phyloP scores from a whole-genome alignment of 163 green algal genomes.

The Volvox carteri region DNA sequence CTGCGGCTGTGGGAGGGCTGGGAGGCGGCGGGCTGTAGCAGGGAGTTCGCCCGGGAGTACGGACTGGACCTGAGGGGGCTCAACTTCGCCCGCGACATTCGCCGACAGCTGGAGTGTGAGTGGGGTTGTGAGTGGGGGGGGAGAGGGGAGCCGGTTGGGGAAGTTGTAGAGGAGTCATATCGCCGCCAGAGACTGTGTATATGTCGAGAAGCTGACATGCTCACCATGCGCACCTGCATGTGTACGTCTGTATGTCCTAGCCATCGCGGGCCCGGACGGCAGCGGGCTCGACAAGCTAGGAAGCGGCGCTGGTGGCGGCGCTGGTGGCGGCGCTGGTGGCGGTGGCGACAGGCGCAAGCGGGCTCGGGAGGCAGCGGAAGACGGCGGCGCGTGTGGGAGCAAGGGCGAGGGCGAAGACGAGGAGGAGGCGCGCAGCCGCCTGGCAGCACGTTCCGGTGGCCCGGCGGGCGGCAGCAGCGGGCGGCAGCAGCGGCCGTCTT shows the following conservation, averaged over 20 bases:
- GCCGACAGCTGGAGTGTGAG: conserved; percentile 84
- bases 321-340: neutral
- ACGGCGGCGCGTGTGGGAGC: neutral
- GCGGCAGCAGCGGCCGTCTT: neutral
- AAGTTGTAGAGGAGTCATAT: neutral
- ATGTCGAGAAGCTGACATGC: too few species aligned
- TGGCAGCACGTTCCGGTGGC: neutral
- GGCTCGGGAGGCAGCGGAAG: neutral
- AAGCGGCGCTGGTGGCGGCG: neutral
- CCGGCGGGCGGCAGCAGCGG: neutral
- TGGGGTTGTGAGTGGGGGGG: neutral
- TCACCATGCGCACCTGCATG: too few species aligned
- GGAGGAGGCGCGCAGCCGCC: neutral
- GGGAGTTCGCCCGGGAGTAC: conserved; percentile 64
- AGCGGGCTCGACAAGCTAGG: conserved; percentile 41
- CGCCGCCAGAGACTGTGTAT: too few species aligned
- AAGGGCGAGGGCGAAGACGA: neutral
- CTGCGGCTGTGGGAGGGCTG: conserved; percentile 84
- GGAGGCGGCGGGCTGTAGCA: conserved; percentile 57
- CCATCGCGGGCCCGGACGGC: neutral
- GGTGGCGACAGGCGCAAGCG: conserved; percentile 26
- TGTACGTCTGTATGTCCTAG: too few species aligned
- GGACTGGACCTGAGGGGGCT: conserved; percentile 87
- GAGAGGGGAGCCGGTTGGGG: neutral
- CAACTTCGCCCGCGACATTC: conserved; percentile 89